phyloP scores from a whole-genome alignment of 225 moss, liverwort and hornwort genomes.

The Straminergon stramineum region DNA sequence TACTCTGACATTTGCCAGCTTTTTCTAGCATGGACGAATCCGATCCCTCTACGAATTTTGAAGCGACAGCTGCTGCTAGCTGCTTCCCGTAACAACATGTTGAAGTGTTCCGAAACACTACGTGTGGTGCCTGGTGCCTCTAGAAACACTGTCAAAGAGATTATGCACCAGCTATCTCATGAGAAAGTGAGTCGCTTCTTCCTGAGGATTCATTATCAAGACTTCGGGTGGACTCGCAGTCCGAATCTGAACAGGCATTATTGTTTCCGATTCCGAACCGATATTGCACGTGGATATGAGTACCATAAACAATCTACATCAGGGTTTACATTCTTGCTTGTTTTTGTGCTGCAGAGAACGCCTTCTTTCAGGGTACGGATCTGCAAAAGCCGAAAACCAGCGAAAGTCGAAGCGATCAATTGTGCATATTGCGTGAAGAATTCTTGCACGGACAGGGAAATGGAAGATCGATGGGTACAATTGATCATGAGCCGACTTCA shows the following conservation, averaged over 20 bases:
- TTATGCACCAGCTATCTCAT: conserved; percentile 68
- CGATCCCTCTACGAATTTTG: conserved; percentile 78
- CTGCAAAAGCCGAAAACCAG: conserved; percentile 8
- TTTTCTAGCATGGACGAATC: conserved; percentile 80
- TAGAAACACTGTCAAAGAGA: conserved; percentile 51
- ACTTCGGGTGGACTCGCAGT: not conserved
- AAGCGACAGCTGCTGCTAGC: conserved; percentile 86
- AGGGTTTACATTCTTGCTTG: not conserved
- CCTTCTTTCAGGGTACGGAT: not conserved
- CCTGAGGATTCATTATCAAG: not conserved
- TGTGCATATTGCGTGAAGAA: conserved; percentile 55
- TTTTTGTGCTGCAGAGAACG: not conserved
- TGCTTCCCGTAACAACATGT: conserved; percentile 63
- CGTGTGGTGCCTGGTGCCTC: conserved; percentile 75
- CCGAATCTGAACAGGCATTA: not conserved
- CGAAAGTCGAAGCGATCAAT: conserved; percentile 4
- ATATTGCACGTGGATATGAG: not conserved
- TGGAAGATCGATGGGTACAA: conserved; percentile 81
- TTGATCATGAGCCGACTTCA: conserved; percentile 50
- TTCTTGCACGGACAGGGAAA: conserved; percentile 37
- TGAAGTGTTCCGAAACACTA: conserved; percentile 48
- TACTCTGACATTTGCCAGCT: conserved; percentile 36
- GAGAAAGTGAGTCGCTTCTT: conserved; percentile 36
- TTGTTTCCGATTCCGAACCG: not conserved
- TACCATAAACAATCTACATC: not conserved